Conservation (phyloP, 1,139 yeast genomes). For the Debaryomyces robertsiae region DNA sequence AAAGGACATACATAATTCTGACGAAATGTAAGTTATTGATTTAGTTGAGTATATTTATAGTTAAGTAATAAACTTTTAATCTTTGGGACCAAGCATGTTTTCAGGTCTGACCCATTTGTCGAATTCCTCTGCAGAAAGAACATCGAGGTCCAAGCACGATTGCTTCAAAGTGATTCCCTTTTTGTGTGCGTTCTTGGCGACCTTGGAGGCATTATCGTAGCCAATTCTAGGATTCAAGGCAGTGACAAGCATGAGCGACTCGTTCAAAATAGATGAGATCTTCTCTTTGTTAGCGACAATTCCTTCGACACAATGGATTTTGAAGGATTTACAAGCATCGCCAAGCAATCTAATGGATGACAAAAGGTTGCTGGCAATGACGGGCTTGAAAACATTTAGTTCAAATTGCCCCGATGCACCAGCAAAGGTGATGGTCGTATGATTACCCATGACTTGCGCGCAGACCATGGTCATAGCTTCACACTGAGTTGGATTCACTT, state of each 20-base stretch:
- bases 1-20: conserved; percentile 19
- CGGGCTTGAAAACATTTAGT: conserved; percentile 93
- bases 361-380: conserved; percentile 80
- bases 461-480: conserved; percentile 96
- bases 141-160: conserved; percentile 82
- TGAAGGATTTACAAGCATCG: conserved; percentile 82
- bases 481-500: conserved; percentile 95
- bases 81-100: conserved; percentile 88
- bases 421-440: conserved; percentile 84
- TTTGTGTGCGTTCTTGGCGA: conserved; percentile 94
- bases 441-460: conserved; percentile 92
- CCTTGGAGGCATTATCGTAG: conserved; percentile 89
- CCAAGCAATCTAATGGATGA: conserved; percentile 79
- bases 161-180: conserved; percentile 89
- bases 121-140: conserved; percentile 74
- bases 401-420: conserved; percentile 97
- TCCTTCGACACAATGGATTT: conserved; percentile 88
- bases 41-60: not conserved
- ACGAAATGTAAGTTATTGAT: conserved; percentile 3
- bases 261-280: conserved; percentile 78
- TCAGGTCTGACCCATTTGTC: conserved; percentile 94
- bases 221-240: conserved; percentile 96
- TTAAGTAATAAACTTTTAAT: conserved; percentile 14
- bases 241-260: conserved; percentile 91
- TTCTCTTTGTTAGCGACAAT: conserved; percentile 80